Evolutionary conservation across 345 rosid species (phyloP).

Genomic region (Rhizophora mangle): DNA sequence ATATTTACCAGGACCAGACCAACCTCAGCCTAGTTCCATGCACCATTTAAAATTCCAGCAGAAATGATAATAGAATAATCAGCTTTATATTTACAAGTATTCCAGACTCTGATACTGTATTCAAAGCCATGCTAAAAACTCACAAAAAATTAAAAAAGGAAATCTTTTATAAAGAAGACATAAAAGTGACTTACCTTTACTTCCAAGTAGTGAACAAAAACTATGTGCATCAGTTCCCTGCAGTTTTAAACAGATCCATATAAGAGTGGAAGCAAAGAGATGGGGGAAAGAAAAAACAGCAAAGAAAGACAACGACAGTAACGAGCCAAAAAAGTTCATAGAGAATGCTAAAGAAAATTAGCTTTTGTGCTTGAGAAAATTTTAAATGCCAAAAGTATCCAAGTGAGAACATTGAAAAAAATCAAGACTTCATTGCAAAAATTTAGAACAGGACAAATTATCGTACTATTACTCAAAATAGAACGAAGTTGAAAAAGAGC

Average conservation of each 20-base stretch:
- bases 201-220: slow-evolving; percentile 87
- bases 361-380: no score
- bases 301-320: not conserved
- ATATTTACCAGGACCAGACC: not conserved
- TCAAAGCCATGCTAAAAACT: not conserved
- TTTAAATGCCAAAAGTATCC: no score
- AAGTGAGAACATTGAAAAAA: no score
- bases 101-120: not conserved
- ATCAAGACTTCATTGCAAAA: no score
- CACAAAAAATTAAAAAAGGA: no score
- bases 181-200: slow-evolving; percentile 58
- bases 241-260: slow-evolving; percentile 27
- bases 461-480: no score
- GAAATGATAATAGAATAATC: not conserved
- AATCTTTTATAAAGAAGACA: no score
- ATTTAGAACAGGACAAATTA: no score
- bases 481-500: no score
- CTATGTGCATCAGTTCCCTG: slow-evolving; percentile 85
- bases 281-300: slow-evolving; percentile 20
- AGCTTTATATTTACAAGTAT: not conserved
- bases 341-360: not conserved
- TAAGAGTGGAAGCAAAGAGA: slow-evolving; percentile 11
- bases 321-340: not conserved
- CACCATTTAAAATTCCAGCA: not conserved
- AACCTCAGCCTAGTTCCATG: not conserved